Percentiles rank a stretch among this genome's conserved stretches.
phyloP scores from a whole-genome alignment of 2,329 filamentous ascomycete species.

The Didymella exigua region DNA sequence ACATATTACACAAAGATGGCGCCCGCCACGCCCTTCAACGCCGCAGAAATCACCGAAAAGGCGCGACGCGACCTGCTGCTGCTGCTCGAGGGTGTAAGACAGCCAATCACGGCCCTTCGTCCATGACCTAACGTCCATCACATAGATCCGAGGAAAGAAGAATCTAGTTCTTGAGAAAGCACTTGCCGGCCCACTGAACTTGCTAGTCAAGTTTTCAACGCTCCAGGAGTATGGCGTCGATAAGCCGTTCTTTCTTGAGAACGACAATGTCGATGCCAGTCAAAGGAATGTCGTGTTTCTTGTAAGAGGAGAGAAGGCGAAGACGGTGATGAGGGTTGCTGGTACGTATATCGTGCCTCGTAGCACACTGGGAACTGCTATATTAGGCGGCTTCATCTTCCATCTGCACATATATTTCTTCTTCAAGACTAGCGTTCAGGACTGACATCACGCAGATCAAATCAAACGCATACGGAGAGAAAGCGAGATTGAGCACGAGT shows the following conservation, averaged over 20 bases:
- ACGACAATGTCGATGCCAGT: slow-evolving; percentile 90
- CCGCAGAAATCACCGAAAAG: slow-evolving; percentile 77
- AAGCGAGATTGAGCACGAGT: slow-evolving; percentile 90
- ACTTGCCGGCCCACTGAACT: slow-evolving; percentile 85
- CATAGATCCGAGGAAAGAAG: slow-evolving; percentile 95
- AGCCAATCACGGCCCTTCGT: slow-evolving; percentile 35
- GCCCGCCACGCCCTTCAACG: slow-evolving; percentile 72
- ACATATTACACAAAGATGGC: slow-evolving; percentile 57
- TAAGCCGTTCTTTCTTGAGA: slow-evolving; percentile 96
- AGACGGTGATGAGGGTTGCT: slow-evolving; percentile 82
- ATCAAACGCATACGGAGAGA: slow-evolving; percentile 88
- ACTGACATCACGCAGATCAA: slow-evolving; percentile 66
- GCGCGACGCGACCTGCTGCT: slow-evolving; percentile 87
- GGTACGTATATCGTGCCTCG: slow-evolving; percentile 60
- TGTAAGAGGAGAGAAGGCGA: slow-evolving; percentile 85
- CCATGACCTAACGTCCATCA: slow-evolving; percentile 40
- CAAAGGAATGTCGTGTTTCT: slow-evolving; percentile 96
- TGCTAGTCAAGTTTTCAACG: slow-evolving; percentile 93
- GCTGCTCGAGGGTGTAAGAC: slow-evolving; percentile 92
- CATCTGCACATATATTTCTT: not conserved
- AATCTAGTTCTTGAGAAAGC: slow-evolving; percentile 92
- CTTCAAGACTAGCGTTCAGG: no score
- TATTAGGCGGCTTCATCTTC: not conserved
- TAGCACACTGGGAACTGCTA: not conserved
- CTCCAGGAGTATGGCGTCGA: slow-evolving; percentile 97